Evolutionary conservation across 352 stramenopile genomes (phyloP).

Genomic region (Phytophthora hybrid): DNA sequence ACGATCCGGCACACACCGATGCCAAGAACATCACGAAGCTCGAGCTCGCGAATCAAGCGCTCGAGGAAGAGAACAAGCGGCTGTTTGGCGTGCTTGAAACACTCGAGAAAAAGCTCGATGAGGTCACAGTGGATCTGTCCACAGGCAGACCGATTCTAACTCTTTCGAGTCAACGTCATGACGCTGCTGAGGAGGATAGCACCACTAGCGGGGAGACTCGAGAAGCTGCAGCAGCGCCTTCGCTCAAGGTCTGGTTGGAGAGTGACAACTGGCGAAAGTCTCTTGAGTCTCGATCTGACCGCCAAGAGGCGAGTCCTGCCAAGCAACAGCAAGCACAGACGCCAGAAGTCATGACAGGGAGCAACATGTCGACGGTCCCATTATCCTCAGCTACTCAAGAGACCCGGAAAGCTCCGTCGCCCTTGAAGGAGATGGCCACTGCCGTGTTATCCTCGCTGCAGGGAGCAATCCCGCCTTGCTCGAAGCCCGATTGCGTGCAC

Average conservation of each 20-base stretch:
- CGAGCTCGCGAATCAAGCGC: constrained; percentile 44
- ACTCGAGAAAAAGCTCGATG: constrained; percentile 57
- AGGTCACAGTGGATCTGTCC: constrained; percentile 53
- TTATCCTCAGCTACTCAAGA: constrained; percentile 8
- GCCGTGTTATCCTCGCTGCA: constrained; percentile 7
- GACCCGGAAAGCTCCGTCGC: constrained; percentile 7
- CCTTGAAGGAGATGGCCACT: neutral
- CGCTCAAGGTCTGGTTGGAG: constrained; percentile 69
- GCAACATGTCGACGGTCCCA: neutral
- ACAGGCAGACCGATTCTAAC: constrained; percentile 48
- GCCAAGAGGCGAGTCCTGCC: neutral
- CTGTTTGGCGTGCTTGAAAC: constrained; percentile 58
- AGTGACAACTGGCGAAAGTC: constrained; percentile 57
- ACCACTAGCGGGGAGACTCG: neutral
- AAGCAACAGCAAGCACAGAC: neutral
- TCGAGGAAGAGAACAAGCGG: constrained; percentile 62
- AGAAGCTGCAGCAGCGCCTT: constrained; percentile 32
- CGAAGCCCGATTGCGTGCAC: constrained; percentile 54
- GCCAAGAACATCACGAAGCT: constrained; percentile 42
- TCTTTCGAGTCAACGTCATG: constrained; percentile 23
- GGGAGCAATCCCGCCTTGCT: constrained; percentile 24
- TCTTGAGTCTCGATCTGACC: constrained; percentile 34
- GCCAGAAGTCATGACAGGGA: neutral
- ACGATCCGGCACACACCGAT: constrained; percentile 27
- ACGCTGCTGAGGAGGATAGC: constrained; percentile 8